These are phyloP conservation scores for Amaranthus hypochondriacus DNA, from an alignment of 148 eudicot genomes.

Conservation along the genomic window DNA sequence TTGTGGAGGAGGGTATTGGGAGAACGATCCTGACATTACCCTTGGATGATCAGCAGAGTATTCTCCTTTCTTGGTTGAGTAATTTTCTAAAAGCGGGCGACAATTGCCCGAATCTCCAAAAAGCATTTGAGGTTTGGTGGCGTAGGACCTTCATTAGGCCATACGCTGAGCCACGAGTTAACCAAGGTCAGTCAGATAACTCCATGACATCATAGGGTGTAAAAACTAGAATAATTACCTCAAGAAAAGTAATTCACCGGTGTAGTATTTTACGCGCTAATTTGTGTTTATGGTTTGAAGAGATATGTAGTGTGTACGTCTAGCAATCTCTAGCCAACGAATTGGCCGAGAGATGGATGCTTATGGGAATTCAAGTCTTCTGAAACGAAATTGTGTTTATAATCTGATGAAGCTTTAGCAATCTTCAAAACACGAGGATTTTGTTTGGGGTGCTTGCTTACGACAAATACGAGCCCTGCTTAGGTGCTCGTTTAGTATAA, in stretches of 20 bases:
- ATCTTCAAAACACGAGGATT: neutral
- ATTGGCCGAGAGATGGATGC: neutral
- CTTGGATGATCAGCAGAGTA: conserved; percentile 83
- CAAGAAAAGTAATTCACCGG: conserved; percentile 3
- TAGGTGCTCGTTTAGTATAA: conserved; percentile 13
- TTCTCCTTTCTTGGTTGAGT: conserved; percentile 76
- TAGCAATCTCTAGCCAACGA: neutral
- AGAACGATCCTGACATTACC: conserved; percentile 88
- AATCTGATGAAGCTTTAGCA: conserved; percentile 1
- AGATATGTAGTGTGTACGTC: conserved; percentile 11
- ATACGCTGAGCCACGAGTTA: conserved; percentile 46
- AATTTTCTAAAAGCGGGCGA: conserved; percentile 71
- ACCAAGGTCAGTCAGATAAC: conserved; percentile 33
- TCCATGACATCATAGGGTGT: conserved; percentile 17
- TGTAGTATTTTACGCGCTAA: neutral
- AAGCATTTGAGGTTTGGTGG: conserved; percentile 99
- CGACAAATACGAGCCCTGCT: neutral
- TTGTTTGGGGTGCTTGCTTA: neutral
- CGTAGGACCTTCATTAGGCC: conserved; percentile 82
- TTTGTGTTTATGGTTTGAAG: conserved; percentile 11
- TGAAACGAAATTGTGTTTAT: conserved; percentile 2
- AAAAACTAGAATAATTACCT: conserved; percentile 6
- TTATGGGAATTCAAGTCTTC: neutral
- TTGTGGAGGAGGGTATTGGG: conserved; percentile 93
- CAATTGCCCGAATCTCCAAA: conserved; percentile 83